Conservation (phyloP, 345 rosid genomes). For the Murraya paniculata region DNA sequence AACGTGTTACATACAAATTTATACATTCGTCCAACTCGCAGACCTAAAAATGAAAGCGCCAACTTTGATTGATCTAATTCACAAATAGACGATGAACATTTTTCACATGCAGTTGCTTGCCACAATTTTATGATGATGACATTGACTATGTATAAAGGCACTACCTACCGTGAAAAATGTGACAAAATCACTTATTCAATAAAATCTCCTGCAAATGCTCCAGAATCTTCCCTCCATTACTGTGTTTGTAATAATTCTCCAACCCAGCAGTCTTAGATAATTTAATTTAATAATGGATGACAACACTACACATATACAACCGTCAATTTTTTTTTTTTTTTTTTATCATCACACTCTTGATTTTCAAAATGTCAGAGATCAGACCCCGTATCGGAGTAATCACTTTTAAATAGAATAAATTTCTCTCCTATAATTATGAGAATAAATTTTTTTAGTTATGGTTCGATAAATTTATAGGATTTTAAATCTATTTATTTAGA, state of each 20-base stretch:
- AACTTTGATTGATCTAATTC: neutral
- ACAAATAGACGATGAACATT: neutral
- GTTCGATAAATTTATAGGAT: no score
- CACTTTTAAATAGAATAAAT: no score
- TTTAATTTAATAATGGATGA: neutral
- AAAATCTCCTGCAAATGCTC: neutral
- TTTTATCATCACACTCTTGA: no score
- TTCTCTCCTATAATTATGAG: no score
- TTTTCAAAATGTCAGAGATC: neutral
- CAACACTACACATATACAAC: neutral
- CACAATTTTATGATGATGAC: neutral
- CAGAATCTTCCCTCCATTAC: neutral
- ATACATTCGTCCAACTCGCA: no score
- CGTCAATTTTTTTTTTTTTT: neutral
- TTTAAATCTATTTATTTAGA: no score
- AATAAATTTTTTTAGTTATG: no score
- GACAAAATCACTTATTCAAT: neutral
- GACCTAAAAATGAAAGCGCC: neutral
- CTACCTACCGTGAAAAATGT: neutral
- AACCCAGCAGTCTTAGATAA: neutral
- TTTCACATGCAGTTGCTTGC: neutral
- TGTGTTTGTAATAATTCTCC: neutral
- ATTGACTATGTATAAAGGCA: neutral
- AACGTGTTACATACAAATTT: no score
- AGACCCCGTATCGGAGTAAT: no score